Base-by-base conservation (phyloP, 768 basidiomycete species). In the Rubroboletus satanas region DNA sequence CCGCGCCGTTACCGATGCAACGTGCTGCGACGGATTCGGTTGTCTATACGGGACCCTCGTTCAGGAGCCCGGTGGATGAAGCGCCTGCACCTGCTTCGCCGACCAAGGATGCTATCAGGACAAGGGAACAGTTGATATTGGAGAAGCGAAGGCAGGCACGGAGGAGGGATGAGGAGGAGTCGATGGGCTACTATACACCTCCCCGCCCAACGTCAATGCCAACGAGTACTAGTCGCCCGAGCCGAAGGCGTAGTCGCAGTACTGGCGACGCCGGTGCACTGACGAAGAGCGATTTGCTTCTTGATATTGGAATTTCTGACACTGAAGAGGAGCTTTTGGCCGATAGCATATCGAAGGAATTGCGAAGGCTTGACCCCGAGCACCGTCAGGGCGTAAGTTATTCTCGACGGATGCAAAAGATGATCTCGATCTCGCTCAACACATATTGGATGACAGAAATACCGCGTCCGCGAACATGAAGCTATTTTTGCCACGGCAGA, bases 401-500 rank as follows among this genome's bases (percentile, higher is more conserved):
- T 44, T 35, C 46, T 33, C 15, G 35, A 65, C 1, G 23, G 42
- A 33, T 31, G 33, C 5, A 23, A 29, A 33, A 31, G 4, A 18
- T 12, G 38, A 42, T 42, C 7, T 61, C 29, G 32, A 42, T 42
- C 7, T 61, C 29, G 32, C 53, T 59, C 39, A 48, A 23, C 26
- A 52, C 31, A 33, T 51, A 26, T 21, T 51, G 45, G 50, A 49
- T 46, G 45, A 66, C 74, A 90, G 79, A 87, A 82, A 66, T 98
- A 98, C 68, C 86, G 84, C 32, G 78, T 98, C 43, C 83, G 87
- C 28, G 87, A 95, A 69, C 87, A 80, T 33, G 82, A 84, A 61
- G 87, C 83, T 15, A 91, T 96, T 36, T 90, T 90, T 62, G 93
- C 93, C 9, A 84, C 85, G 21, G 83, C 87, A 9, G 88, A 87